Base-by-base conservation (phyloP, 2,329 filamentous ascomycete genomes). In the Exophiala viscosa region DNA sequence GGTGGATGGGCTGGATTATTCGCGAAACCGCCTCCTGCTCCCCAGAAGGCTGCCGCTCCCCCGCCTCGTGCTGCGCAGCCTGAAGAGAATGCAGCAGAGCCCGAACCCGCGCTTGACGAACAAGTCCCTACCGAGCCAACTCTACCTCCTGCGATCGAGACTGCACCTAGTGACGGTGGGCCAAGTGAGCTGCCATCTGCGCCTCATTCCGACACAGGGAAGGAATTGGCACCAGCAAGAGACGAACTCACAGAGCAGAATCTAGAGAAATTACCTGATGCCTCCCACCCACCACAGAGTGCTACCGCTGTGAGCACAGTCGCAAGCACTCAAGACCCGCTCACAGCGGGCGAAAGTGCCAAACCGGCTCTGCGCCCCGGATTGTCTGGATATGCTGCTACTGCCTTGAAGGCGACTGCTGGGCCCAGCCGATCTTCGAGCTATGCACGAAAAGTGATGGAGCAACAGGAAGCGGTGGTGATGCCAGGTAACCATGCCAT, bases 401-500 rank as follows among this genome's bases (percentile, higher is more conserved):
- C 85, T 45, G 89, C 90, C 20, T 78, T 88, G 64, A 96, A 95
- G 75, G 88, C 88, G 10, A 87, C 85, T 57, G 75, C 81, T 18
- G 72, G 70, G 31, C 65, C 80, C 52, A 76, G 77, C 55, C 87
- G 92, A 56, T 85, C 84, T 49, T 82, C 89, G 15, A 91, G 86
- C 73, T 90, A 87, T 70, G 87, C 95, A 69, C 85, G 92, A 61
- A 87, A 90, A 65, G 81, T 96, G 48, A 79, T 95, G 65, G 91
- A 97, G 64, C 93, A 99, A 69, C 91, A 96, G 71, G 93, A 99
- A 74, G 90, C 93, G 54, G 93, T 99, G 36, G 90, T 96, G 60
- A 96, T 99, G 92, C 93, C 93, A 41, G 90, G 89, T 55, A 96
- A 96, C 75, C 90, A 93, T 62, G 91, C 93, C 48, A 87, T 99